Conservation (phyloP, 495 filamentous ascomycete species). For the Penicillium coprophilum region DNA sequence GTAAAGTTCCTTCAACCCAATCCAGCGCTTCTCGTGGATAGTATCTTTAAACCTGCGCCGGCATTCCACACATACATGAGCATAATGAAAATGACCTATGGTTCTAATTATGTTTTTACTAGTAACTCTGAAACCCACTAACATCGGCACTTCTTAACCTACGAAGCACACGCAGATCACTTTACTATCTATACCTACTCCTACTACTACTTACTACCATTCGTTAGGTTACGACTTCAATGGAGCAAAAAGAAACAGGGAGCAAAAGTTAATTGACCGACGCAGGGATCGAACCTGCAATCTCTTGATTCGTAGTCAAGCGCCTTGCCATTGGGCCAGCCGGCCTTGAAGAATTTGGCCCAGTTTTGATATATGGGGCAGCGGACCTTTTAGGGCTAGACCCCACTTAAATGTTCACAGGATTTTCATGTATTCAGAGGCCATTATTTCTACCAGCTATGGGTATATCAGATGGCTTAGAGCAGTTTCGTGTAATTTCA, state of each 20-base stretch:
- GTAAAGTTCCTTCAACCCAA: too few relatives aligned
- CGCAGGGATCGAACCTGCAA: conserved; percentile 48
- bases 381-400: conserved; percentile 3
- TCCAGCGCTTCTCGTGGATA: too few relatives aligned
- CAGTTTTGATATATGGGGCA: background rate
- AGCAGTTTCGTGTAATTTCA: background rate
- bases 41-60: too few relatives aligned
- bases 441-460: background rate
- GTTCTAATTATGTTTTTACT: too few relatives aligned
- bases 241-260: background rate
- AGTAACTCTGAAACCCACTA: too few relatives aligned
- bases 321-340: conserved; percentile 69
- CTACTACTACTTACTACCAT: too few relatives aligned
- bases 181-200: too few relatives aligned
- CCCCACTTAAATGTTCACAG: background rate
- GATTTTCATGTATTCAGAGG: background rate
- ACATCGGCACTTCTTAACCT: too few relatives aligned
- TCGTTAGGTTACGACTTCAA: too few relatives aligned
- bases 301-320: conserved; percentile 71
- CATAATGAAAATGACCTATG: too few relatives aligned
- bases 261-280: conserved; percentile 33
- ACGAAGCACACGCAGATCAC: too few relatives aligned
- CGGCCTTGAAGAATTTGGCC: conserved; percentile 21
- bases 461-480: background rate
- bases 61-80: too few relatives aligned